These are phyloP conservation scores for Angophora floribunda DNA, from an alignment of 345 rosid species.

Conservation along the genomic window DNA sequence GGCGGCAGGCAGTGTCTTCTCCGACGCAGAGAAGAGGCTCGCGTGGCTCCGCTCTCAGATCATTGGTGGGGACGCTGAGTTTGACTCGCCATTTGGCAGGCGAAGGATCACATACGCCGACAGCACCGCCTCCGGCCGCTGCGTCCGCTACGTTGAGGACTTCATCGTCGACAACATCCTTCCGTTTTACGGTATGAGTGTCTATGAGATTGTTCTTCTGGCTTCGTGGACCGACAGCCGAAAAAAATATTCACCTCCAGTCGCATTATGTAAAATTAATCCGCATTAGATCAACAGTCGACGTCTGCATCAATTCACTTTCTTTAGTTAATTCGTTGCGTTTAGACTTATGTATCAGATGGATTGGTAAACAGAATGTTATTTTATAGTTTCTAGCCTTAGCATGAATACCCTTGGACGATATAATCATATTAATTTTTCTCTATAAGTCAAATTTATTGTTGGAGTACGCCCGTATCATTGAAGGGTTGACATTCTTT, in stretches of 20 bases:
- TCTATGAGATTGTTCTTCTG: neutral
- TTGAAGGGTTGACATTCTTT: too few species aligned
- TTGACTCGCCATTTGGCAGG: slow-evolving; percentile 45
- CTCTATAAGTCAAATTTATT: too few species aligned
- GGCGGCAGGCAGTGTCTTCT: neutral
- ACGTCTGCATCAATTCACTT: neutral
- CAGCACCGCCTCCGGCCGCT: slow-evolving; percentile 50
- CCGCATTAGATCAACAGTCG: neutral
- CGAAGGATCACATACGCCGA: slow-evolving; percentile 41
- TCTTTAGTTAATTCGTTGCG: neutral
- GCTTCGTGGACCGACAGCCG: neutral
- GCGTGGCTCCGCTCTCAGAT: slow-evolving; percentile 45
- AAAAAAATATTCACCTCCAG: neutral
- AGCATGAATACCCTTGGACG: neutral
- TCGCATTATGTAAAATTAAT: neutral
- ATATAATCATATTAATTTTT: too few species aligned
- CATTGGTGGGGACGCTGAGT: slow-evolving; percentile 22
- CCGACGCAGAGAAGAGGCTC: slow-evolving; percentile 3
- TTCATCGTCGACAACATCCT: slow-evolving; percentile 38
- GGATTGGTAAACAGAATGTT: neutral
- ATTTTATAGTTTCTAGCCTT: neutral
- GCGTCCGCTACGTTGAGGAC: slow-evolving; percentile 35
- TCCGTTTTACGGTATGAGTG: slow-evolving; percentile 35
- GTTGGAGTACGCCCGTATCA: neutral
- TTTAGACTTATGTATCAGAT: neutral